phyloP scores from a whole-genome alignment of 306 rosid species.

The Cajanus cajan region DNA sequence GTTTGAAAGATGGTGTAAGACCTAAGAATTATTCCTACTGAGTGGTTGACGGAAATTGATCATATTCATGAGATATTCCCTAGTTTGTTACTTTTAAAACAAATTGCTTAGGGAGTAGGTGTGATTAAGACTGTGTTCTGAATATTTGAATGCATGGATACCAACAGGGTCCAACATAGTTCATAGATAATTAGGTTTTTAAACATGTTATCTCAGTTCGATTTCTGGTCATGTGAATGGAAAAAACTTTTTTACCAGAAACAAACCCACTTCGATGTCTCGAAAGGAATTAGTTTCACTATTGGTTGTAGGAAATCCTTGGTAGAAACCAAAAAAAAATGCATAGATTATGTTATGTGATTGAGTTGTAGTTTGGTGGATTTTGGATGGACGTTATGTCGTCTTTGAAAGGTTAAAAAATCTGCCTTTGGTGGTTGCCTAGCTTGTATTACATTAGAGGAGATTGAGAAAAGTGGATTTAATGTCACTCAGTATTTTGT shows the following conservation, averaged over 20 bases:
- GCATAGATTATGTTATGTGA: slow-evolving; percentile 1
- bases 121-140: neutral
- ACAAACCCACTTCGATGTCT: no score
- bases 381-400: neutral
- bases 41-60: neutral
- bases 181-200: no score
- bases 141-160: neutral
- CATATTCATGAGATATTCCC: neutral
- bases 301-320: no score
- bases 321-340: neutral
- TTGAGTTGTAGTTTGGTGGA: slow-evolving; percentile 13
- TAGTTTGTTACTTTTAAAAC: neutral
- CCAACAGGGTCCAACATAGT: no score
- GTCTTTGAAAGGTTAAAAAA: slow-evolving; percentile 19
- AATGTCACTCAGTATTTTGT: neutral
- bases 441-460: neutral
- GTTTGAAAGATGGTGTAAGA: neutral
- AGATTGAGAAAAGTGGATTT: neutral
- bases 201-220: no score
- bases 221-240: no score
- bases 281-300: no score
- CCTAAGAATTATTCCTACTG: neutral
- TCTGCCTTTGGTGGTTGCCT: neutral
- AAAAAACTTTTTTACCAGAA: no score
- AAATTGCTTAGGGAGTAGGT: neutral